Evolutionary conservation across 108 stramenopile species (phyloP), one percentile per base, ranked within the genome.

Genomic region (Cyclotella choctawhatcheeana): DNA sequence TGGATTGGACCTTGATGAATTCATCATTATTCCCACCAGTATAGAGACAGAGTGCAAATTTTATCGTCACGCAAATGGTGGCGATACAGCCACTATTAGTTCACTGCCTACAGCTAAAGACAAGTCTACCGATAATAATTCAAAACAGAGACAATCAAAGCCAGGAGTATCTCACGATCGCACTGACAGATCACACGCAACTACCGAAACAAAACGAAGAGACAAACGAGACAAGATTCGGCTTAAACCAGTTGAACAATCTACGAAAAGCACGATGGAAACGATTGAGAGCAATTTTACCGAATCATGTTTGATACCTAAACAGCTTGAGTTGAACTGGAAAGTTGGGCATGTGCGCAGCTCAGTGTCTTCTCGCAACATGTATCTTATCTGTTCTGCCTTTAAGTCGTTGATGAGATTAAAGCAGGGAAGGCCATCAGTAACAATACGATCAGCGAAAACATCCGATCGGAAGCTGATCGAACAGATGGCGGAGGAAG

Each of bases 361-460:
- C 37, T 66, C 77, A 21, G 79, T 79, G 48, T 81, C 91, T 10
- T 78, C 82, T 45, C 79, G 86, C 30, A 89, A 92, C 32, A 80
- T 84, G n/a, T 84, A 76, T 51, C 60, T 88, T 3, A 29, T 86
- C n/a, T 59, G 74, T 43, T 81, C 81, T 53, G 79, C 86, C 33
- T 61, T 76, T 24, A 47, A 84, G 22, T 82, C 84, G 20, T 32
- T 86, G 14, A 45, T 68, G 10, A 74, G 87, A 37, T 84, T 79
- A 68, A 80, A 85, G 74, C 83, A 82, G 53, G 91, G 91, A 29
- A 73, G 91, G 17, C 91, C 91, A 18, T 40, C 63, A 30, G 63
- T 64, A 37, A 74, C 82, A 44, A 89, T 92, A 44, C 67, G 81
- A 18, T 66, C 73, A 10, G 83, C 85, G 1, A 43, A 51, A 22